Percentiles rank a stretch among this genome's conserved stretches.
Conservation (phyloP, 345 rosid genomes). For the Angophora floribunda region DNA sequence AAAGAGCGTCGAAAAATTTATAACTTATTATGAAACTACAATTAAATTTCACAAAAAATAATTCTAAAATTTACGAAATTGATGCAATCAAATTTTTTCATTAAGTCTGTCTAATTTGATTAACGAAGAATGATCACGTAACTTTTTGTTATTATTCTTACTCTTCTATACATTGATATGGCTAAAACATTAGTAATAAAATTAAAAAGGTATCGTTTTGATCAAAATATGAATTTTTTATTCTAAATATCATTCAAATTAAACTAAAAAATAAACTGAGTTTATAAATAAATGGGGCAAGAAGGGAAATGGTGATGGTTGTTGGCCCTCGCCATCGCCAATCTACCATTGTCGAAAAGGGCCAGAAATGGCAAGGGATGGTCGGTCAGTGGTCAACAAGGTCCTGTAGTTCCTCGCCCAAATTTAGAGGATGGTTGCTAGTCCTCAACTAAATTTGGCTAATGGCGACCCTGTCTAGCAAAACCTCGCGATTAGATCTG, state of each 20-base stretch:
- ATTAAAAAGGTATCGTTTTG: rapidly evolving
- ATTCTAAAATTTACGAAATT: too few relatives aligned
- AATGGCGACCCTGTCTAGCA: not conserved
- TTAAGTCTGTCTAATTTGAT: too few relatives aligned
- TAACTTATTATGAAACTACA: too few relatives aligned
- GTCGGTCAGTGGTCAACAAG: not conserved
- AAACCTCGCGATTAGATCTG: not conserved
- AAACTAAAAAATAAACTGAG: too few relatives aligned
- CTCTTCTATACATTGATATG: not conserved
- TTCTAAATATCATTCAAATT: too few relatives aligned
- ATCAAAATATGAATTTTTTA: too few relatives aligned
- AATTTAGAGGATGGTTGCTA: not conserved
- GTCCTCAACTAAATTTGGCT: rapidly evolving
- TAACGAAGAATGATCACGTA: not conserved
- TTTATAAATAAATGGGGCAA: not conserved
- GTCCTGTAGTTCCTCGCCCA: not conserved
- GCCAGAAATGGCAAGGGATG: not conserved
- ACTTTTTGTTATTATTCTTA: too few relatives aligned
- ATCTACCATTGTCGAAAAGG: too few relatives aligned
- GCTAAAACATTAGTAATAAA: rapidly evolving
- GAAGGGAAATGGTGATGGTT: rapidly evolving
- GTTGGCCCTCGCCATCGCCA: too few relatives aligned
- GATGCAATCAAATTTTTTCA: too few relatives aligned
- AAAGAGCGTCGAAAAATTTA: too few relatives aligned
- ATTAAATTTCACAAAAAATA: too few relatives aligned